These are phyloP conservation scores for Xylaria curta DNA, from an alignment of 495 filamentous ascomycete species.

Conservation along the genomic window DNA sequence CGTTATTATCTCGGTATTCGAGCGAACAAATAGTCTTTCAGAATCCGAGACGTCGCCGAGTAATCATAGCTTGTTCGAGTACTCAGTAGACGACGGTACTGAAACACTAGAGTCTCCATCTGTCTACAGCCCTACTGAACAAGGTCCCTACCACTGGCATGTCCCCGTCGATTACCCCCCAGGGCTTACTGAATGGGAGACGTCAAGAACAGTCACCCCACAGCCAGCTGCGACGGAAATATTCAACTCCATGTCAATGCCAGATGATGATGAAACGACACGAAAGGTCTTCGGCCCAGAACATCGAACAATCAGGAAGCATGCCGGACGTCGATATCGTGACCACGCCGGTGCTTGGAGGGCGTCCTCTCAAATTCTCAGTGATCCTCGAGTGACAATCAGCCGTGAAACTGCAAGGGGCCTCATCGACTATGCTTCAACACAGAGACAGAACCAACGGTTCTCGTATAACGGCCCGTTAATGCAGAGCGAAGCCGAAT, in stretches of 20 bases:
- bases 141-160: slow-evolving; percentile 45
- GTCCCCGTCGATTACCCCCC: slow-evolving; percentile 36
- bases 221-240: slow-evolving; percentile 35
- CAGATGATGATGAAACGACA: slow-evolving; percentile 37
- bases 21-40: slow-evolving; percentile 71
- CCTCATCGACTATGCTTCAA: slow-evolving; percentile 32
- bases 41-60: slow-evolving; percentile 49
- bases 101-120: slow-evolving; percentile 37
- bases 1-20: slow-evolving; percentile 70
- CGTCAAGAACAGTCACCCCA: slow-evolving; percentile 38
- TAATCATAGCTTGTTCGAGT: slow-evolving; percentile 43
- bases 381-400: slow-evolving; percentile 54
- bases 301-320: slow-evolving; percentile 53
- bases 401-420: slow-evolving; percentile 49
- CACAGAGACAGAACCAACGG: slow-evolving; percentile 23
- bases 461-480: slow-evolving; percentile 39
- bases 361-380: slow-evolving; percentile 45
- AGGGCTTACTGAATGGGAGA: slow-evolving; percentile 29
- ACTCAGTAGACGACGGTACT: slow-evolving; percentile 32
- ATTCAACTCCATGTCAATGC: slow-evolving; percentile 42
- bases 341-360: slow-evolving; percentile 58
- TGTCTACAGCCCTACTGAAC: slow-evolving; percentile 32
- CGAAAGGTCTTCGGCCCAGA: slow-evolving; percentile 43
- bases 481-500: slow-evolving; percentile 46
- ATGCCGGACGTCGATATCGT: slow-evolving; percentile 50